Conservation (phyloP, 352 stramenopile species). For the Globisporangium splendens region DNA sequence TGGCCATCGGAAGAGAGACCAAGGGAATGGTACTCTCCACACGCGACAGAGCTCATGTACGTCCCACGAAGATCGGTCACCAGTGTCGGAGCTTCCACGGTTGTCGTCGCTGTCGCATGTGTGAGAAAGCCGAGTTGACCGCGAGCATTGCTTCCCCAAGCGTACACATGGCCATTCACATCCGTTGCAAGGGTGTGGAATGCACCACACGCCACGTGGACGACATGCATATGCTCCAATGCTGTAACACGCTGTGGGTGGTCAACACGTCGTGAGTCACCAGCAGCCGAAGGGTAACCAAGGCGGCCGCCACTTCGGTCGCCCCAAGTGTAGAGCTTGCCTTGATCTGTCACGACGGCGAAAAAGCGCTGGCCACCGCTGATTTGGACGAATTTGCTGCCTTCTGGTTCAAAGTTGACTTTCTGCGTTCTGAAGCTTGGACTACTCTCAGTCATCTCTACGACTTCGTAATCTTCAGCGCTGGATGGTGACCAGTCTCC, state of each 20-base stretch:
- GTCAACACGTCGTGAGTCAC: conserved; percentile 36
- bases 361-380: conserved; percentile 59
- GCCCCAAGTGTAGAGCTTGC: conserved; percentile 53
- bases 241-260: conserved; percentile 31
- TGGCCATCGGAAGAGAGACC: conserved; percentile 50
- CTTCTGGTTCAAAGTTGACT: not conserved
- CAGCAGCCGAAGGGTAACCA: conserved; percentile 44
- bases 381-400: conserved; percentile 28
- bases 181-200: conserved; percentile 72
- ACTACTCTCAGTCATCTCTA: too few species aligned
- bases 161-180: conserved; percentile 70
- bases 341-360: conserved; percentile 36
- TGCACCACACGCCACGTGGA: conserved; percentile 58
- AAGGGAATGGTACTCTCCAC: conserved; percentile 73
- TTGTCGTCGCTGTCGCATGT: conserved; percentile 15
- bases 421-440: conserved; percentile 2
- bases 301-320: conserved; percentile 57
- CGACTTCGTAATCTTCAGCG: too few species aligned
- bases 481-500: too few species aligned
- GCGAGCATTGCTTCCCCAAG: conserved; percentile 60
- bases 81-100: conserved; percentile 29
- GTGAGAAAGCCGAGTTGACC: conserved; percentile 48
- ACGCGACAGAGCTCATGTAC: conserved; percentile 61
- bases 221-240: conserved; percentile 33
- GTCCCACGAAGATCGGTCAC: conserved; percentile 45